A percentile compares a stretch with the other conserved stretches of the same genome.
Conservation (phyloP, 257 asterid genomes). For the Nicotiana paniculata region DNA sequence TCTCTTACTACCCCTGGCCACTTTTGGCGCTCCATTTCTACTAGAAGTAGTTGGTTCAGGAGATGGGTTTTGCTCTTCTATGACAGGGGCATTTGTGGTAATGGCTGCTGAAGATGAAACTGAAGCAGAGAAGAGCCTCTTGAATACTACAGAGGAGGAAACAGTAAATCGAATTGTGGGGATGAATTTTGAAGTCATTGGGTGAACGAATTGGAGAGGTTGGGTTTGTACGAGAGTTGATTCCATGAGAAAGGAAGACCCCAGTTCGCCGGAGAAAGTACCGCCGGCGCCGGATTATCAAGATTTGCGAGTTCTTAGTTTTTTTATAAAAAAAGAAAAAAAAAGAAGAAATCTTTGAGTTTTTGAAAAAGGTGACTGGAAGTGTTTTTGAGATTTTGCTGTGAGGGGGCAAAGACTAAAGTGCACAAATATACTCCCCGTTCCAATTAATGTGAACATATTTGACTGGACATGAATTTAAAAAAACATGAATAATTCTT, state of each 20-base stretch:
- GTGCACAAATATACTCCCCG: fast-evolving
- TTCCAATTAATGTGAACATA: too few relatives aligned
- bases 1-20: slow-evolving; percentile 23
- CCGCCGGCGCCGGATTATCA: neutral
- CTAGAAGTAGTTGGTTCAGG: slow-evolving; percentile 25
- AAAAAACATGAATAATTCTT: too few relatives aligned
- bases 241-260: neutral
- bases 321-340: too few relatives aligned
- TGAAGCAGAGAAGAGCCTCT: slow-evolving; percentile 31
- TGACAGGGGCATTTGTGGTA: slow-evolving; percentile 8
- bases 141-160: slow-evolving; percentile 29
- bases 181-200: slow-evolving; percentile 6
- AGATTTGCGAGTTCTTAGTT: neutral
- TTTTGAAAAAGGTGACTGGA: too few relatives aligned
- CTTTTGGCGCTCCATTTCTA: slow-evolving; percentile 18
- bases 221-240: neutral
- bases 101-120: slow-evolving; percentile 15
- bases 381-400: too few relatives aligned
- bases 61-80: slow-evolving; percentile 3
- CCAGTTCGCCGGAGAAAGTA: neutral
- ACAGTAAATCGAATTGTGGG: slow-evolving; percentile 33
- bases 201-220: neutral
- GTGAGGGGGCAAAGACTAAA: too few relatives aligned
- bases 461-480: too few relatives aligned
- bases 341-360: too few relatives aligned